phyloP scores from a whole-genome alignment of 176 grass and related monocot genomes.

The Lolium rigidum region DNA sequence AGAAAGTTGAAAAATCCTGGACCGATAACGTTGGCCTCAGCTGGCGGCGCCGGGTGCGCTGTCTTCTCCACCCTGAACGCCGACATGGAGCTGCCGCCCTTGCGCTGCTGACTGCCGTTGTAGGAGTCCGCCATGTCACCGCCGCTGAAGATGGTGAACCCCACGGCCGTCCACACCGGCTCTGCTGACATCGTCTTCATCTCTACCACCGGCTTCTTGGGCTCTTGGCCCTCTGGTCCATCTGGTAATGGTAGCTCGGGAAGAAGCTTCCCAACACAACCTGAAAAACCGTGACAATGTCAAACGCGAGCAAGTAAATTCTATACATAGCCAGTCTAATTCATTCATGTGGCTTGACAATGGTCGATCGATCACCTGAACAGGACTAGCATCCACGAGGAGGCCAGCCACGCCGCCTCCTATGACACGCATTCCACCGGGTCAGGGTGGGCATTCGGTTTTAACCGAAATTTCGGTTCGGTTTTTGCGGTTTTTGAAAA shows the following conservation, averaged over 20 bases:
- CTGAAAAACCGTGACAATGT: constrained; percentile 32
- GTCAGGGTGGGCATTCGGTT: no score
- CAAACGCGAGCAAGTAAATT: neutral
- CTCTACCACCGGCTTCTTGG: constrained; percentile 70
- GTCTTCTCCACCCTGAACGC: no score
- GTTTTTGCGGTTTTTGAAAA: no score
- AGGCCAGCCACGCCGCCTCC: constrained; percentile 86
- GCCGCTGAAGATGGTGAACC: constrained; percentile 66
- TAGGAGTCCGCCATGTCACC: constrained; percentile 59
- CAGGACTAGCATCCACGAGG: constrained; percentile 79
- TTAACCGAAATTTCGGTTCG: no score
- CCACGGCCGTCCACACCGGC: constrained; percentile 22
- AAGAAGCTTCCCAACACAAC: constrained; percentile 95
- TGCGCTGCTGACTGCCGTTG: no score
- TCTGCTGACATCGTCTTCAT: constrained; percentile 43
- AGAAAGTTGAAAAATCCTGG: no score
- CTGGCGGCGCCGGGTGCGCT: no score
- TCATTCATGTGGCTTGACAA: neutral
- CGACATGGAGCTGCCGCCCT: no score
- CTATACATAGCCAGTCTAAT: neutral
- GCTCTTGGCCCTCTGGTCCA: constrained; percentile 82
- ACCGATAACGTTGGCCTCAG: no score
- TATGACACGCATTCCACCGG: constrained; percentile 87
- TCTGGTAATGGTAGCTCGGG: constrained; percentile 57
- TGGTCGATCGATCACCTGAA: constrained; percentile 60